Conservation (phyloP, 768 basidiomycete genomes). For the Trametes sanguinea region DNA sequence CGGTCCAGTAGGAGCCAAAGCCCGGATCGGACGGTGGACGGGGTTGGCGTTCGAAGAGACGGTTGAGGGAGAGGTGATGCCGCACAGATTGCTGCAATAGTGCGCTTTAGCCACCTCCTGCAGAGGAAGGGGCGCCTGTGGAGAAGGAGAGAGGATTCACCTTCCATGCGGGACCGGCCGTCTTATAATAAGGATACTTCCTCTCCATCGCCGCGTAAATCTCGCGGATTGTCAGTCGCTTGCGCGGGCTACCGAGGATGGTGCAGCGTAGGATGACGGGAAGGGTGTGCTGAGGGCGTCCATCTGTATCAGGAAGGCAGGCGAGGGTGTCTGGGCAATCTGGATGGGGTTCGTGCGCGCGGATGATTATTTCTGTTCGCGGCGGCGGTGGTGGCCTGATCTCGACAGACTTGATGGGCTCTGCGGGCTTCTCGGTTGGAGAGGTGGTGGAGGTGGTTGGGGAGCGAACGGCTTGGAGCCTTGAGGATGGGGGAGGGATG, state of each 20-base stretch:
- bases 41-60: constrained; percentile 79
- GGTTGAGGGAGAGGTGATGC: constrained; percentile 81
- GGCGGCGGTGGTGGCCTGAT: constrained; percentile 11
- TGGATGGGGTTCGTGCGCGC: constrained; percentile 51
- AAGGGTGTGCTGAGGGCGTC: constrained; percentile 79
- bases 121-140: constrained; percentile 1
- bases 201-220: constrained; percentile 87
- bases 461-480: constrained; percentile 20
- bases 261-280: constrained; percentile 85
- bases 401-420: constrained; percentile 7
- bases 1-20: constrained; percentile 88
- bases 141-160: constrained; percentile 39
- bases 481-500: constrained; percentile 1
- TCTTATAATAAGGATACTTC: constrained; percentile 81
- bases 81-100: constrained; percentile 76
- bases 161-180: constrained; percentile 85
- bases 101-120: constrained; percentile 14
- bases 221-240: constrained; percentile 79
- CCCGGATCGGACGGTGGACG: constrained; percentile 84
- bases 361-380: constrained; percentile 24
- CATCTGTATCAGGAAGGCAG: constrained; percentile 78
- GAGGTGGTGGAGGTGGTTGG: constrained; percentile 24
- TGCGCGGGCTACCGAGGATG: constrained; percentile 74
- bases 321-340: constrained; percentile 77
- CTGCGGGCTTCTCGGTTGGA: constrained; percentile 17